Base-by-base conservation (phyloP, 1,284 basidiomycete genomes). In the Anthracocystis setariae region DNA sequence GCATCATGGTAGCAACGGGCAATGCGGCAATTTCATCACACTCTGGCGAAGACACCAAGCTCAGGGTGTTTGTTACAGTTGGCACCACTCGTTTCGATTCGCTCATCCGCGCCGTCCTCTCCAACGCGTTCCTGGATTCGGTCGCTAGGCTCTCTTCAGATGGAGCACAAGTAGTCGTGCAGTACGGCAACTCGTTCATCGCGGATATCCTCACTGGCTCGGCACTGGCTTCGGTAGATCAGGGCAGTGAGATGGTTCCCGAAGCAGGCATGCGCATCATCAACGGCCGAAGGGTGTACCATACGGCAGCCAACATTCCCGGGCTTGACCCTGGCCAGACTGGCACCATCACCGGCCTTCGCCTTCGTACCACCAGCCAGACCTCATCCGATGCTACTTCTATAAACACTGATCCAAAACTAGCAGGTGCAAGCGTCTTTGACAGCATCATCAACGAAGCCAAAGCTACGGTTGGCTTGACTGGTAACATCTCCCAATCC, bases 31-130 rank as follows among this genome's bases (percentile, higher is more conserved):
- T 13, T 10, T 8, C 42, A 35, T 9, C 45, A 3, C 2, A 13
- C 25, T 32, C 32, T 12, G 20, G n/a, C 10, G 24, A 46, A 1
- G 17, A 8, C 9, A n/a, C 7, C 21, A 24, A 21, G 21, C 32
- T 73, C 2, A 42, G 44, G 29, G 56, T 80, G 54, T 71, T 80
- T 18, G 75, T 76, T 21, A 76, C 77, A 3, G 78, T 80, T 0
- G 78, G 78, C 9, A 78, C 73, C 4, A 80, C 78, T 0, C 50
- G 61, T 5, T 80, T 78, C 56, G 77, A 78, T 52, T 65, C 68
- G 9, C 66, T 80, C 8, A 68, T 78, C 46, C 37, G 62, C 2
- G 52, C 62, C 21, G 68, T 73, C 15, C 55, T 76, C 13, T 64
- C 61, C 5, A 23, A 62, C 25, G 10, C 20, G 12, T 74, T 76